Evolutionary conservation across 169 alveolate species (phyloP).

Genomic region (Plasmodium relictum): DNA sequence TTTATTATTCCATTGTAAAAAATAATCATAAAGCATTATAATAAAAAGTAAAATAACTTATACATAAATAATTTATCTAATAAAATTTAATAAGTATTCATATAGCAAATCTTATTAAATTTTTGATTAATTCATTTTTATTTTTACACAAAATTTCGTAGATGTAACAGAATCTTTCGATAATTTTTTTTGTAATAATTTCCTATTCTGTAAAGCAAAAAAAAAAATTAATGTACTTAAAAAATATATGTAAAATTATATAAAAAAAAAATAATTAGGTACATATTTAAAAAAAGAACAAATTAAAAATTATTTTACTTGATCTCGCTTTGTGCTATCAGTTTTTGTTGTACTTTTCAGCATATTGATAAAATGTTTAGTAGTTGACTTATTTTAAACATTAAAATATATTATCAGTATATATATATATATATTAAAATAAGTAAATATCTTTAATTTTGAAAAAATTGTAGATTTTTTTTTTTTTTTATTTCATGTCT

Average conservation of each 20-base stretch:
- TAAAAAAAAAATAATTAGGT: not conserved
- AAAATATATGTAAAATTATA: constrained; percentile 10
- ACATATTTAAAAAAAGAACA: constrained; percentile 3
- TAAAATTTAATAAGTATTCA: not conserved
- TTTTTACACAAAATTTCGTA: constrained; percentile 73
- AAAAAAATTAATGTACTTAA: constrained; percentile 11
- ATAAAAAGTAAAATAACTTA: not conserved
- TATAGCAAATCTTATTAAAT: not conserved
- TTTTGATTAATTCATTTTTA: not conserved
- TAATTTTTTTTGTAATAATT: constrained; percentile 68
- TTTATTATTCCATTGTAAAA: not conserved
- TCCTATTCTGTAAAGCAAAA: constrained; percentile 58
- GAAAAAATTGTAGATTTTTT: not conserved
- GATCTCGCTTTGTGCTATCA: constrained; percentile 74
- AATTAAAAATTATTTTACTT: constrained; percentile 39
- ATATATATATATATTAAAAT: constrained; percentile 16
- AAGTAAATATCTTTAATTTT: constrained; percentile 12
- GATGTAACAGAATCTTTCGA: constrained; percentile 76
- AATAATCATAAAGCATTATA: not conserved
- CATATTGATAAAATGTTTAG: constrained; percentile 70
- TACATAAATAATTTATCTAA: not conserved
- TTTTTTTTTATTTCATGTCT: constrained; percentile 16
- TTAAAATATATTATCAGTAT: constrained; percentile 15
- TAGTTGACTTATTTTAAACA: constrained; percentile 28
- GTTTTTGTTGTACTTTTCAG: constrained; percentile 66